Conservation (phyloP, 1,284 basidiomycete species). For the Cronartium quercuum region DNA sequence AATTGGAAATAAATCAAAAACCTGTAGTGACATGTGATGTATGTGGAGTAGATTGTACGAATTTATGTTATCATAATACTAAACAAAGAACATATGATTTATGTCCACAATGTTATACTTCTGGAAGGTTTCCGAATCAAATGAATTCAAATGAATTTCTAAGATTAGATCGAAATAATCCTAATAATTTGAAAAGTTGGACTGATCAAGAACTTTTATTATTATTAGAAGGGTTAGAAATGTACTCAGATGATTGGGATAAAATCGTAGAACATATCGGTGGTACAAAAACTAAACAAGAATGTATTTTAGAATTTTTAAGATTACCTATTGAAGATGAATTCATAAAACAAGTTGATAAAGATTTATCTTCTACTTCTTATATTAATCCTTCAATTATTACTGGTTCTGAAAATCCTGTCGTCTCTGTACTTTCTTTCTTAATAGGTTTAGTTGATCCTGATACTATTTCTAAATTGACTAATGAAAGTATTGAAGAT, state of each 20-base stretch:
- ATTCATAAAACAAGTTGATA: conserved; percentile 57
- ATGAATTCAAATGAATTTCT: conserved; percentile 99
- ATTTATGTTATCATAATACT: conserved; percentile 77
- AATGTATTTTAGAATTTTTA: conserved; percentile 92
- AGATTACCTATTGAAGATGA: conserved; percentile 94
- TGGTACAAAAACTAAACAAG: conserved; percentile 72
- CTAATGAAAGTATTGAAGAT: conserved; percentile 74
- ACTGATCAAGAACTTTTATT: conserved; percentile 81
- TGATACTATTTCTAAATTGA: conserved; percentile 84
- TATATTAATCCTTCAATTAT: conserved; percentile 65
- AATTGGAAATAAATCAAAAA: conserved; percentile 5
- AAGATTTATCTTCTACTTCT: conserved; percentile 61
- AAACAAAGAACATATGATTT: conserved; percentile 86
- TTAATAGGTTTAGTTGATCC: conserved; percentile 86
- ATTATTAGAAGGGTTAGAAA: conserved; percentile 89
- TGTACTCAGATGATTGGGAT: conserved; percentile 97
- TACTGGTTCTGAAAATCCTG: conserved; percentile 90
- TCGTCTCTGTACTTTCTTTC: conserved; percentile 97
- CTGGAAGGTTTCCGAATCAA: conserved; percentile 87
- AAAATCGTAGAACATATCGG: conserved; percentile 86
- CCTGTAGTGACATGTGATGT: conserved; percentile 17
- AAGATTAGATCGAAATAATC: conserved; percentile 60
- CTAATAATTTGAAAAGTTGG: conserved; percentile 66
- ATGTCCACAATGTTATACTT: conserved; percentile 84
- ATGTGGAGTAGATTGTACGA: conserved; percentile 59